Percentiles rank a stretch among this genome's conserved stretches.
phyloP scores from a whole-genome alignment of 306 rosid genomes.

The Prunus persica region DNA sequence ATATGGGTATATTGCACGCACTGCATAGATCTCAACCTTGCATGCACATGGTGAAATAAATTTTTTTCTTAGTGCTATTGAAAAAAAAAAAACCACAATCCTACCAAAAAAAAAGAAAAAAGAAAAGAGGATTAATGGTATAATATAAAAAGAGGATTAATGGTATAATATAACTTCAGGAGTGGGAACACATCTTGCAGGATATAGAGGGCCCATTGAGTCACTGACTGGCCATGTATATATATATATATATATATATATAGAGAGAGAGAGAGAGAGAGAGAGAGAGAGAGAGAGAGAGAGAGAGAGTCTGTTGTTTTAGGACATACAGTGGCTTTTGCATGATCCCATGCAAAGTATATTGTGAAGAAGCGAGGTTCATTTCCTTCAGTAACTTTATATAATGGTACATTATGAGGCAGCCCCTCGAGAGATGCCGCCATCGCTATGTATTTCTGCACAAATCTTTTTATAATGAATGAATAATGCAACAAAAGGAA shows the following conservation, averaged over 20 bases:
- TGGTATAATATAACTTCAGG: too few species aligned
- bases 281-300: slow-evolving; percentile 20
- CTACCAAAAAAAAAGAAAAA: not conserved
- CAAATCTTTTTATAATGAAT: slow-evolving; percentile 12
- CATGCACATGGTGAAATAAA: not conserved
- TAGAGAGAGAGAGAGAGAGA: too few species aligned
- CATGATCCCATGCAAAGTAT: slow-evolving; percentile 85
- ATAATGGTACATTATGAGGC: slow-evolving; percentile 74
- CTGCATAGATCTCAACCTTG: not conserved
- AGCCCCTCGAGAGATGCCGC: slow-evolving; percentile 88
- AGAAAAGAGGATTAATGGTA: too few species aligned
- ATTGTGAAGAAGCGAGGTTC: slow-evolving; percentile 97
- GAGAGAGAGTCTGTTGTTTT: slow-evolving; percentile 19
- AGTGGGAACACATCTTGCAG: too few species aligned
- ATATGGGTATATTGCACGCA: not conserved
- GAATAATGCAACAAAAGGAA: slow-evolving; percentile 2
- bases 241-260: not conserved
- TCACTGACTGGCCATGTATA: too few species aligned
- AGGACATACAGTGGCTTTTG: slow-evolving; percentile 75
- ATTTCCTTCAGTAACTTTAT: slow-evolving; percentile 92
- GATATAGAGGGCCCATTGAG: too few species aligned
- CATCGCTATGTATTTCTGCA: slow-evolving; percentile 85
- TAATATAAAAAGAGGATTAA: too few species aligned
- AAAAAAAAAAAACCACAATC: not conserved
- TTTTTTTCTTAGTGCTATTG: not conserved